phyloP scores from a whole-genome alignment of 306 rosid genomes.

The Canavalia gladiata region DNA sequence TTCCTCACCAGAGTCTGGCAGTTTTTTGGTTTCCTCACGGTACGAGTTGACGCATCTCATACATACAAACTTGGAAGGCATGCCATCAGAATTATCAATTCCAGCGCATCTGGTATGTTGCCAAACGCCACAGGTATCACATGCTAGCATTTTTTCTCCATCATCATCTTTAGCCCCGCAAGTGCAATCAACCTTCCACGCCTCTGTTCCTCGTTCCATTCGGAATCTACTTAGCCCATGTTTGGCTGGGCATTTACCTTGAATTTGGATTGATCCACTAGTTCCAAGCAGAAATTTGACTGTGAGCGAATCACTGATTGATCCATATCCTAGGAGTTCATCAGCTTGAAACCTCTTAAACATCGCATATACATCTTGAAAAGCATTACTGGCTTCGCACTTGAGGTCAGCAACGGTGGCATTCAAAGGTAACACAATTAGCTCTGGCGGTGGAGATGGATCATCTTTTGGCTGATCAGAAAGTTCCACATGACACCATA shows the following conservation, averaged over 20 bases:
- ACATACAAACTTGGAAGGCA: constrained; percentile 65
- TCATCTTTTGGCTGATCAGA: constrained; percentile 65
- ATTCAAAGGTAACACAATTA: constrained; percentile 65
- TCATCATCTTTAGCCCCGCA: constrained; percentile 86
- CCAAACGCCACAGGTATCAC: constrained; percentile 83
- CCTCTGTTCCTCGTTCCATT: constrained; percentile 76
- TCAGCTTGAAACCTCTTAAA: constrained; percentile 68
- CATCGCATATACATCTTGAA: constrained; percentile 78
- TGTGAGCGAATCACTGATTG: constrained; percentile 57
- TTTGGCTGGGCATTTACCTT: constrained; percentile 64
- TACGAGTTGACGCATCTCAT: constrained; percentile 26
- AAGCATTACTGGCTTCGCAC: constrained; percentile 56
- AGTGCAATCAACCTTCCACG: constrained; percentile 74
- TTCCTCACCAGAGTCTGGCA: constrained; percentile 18
- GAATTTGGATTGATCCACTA: constrained; percentile 54
- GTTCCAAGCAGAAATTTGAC: constrained; percentile 64
- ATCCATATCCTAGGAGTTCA: constrained; percentile 60
- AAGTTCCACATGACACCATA: constrained; percentile 77
- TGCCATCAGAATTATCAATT: constrained; percentile 51
- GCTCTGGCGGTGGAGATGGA: constrained; percentile 65
- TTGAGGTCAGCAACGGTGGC: constrained; percentile 70
- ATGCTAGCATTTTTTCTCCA: constrained; percentile 82
- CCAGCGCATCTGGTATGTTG: constrained; percentile 83
- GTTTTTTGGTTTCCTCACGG: constrained; percentile 27
- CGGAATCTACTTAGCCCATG: constrained; percentile 65